Evolutionary conservation across 2,329 filamentous ascomycete species (phyloP), one percentile per base, ranked within the genome.

Genomic region (Colletotrichum chlorophyti): DNA sequence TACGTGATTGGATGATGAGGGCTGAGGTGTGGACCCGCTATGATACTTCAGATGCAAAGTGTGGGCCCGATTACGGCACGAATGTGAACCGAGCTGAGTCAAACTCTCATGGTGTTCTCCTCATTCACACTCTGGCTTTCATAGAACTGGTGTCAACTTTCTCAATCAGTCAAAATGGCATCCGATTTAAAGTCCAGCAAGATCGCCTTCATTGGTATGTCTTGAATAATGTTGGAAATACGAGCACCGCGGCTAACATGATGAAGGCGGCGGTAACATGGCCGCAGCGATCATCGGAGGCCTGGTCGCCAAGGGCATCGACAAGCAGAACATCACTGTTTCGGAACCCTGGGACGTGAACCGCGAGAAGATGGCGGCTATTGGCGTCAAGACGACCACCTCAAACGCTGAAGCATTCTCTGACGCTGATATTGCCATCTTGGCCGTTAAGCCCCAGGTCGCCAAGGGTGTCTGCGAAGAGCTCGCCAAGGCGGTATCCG

Each of bases 341-440:
- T 73, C 79, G 4, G 79, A 82, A 70, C 79, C 79, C 2, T 82
- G 79, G 78, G 79, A 81, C 4, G 79, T 80, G 53, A 82, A 81
- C 74, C 76, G 79, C 53, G 68, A 73, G 49, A 82, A 82, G 73
- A 77, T 81, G 69, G 72, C 69, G 29, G 73, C 72, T 2, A 65
- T 74, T 5, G 79, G 79, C 49, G 79, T 81, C 49, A 71, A 68
- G 62, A 79, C 78, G 51, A 81, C 78, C 4, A 72, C 72, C 2
- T 76, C 75, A 63, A 82, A 81, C 67, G 66, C 69, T 63, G 79
- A 80, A 54, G 79, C 78, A 10, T 71, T 75, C 4, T 46, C 62
- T 1, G 73, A 73, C 40, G 78, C 79, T 11, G 76, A 81, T 55
- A 70, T 82, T 5, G 69, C 81, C 55, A 75, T 82, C 63, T 70